A percentile compares a stretch with the other conserved stretches of the same genome.
Evolutionary conservation across 2,329 filamentous ascomycete species (phyloP).

Genomic region (Epichloe coenophiala): DNA sequence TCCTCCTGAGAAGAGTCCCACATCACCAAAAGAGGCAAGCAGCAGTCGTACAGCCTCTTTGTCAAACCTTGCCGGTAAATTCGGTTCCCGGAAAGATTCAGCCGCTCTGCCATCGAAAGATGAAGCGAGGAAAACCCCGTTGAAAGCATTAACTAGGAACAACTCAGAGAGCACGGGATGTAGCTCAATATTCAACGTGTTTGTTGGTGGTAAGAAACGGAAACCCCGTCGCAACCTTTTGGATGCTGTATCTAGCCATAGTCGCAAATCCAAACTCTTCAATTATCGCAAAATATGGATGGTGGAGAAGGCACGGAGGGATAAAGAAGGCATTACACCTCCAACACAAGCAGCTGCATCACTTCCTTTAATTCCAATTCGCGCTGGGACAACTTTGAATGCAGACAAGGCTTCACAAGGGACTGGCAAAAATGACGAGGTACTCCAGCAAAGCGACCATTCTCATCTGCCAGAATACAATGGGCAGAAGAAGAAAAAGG

Average conservation of each 20-base stretch:
- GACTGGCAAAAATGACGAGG: background rate
- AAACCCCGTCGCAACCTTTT: constrained; percentile 23
- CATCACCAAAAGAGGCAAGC: background rate
- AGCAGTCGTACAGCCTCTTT: background rate
- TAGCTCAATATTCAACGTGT: constrained; percentile 26
- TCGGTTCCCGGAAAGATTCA: background rate
- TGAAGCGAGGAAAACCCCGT: background rate
- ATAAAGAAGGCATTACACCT: constrained; percentile 4
- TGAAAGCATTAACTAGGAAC: background rate
- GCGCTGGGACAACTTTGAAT: background rate
- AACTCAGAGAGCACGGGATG: background rate
- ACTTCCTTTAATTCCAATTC: background rate
- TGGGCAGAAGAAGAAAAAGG: constrained; percentile 1
- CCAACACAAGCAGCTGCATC: background rate
- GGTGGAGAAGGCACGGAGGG: constrained; percentile 5
- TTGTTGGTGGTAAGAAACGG: constrained; percentile 26
- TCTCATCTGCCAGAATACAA: background rate
- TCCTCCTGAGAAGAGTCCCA: background rate
- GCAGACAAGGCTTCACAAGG: background rate
- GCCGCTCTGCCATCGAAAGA: background rate
- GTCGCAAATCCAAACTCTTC: constrained; percentile 28
- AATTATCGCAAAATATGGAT: constrained; percentile 3
- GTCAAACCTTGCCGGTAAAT: background rate
- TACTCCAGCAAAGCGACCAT: background rate
- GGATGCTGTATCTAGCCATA: constrained; percentile 27